phyloP scores from a whole-genome alignment of 768 basidiomycete genomes.

The Boletus sensibilis region DNA sequence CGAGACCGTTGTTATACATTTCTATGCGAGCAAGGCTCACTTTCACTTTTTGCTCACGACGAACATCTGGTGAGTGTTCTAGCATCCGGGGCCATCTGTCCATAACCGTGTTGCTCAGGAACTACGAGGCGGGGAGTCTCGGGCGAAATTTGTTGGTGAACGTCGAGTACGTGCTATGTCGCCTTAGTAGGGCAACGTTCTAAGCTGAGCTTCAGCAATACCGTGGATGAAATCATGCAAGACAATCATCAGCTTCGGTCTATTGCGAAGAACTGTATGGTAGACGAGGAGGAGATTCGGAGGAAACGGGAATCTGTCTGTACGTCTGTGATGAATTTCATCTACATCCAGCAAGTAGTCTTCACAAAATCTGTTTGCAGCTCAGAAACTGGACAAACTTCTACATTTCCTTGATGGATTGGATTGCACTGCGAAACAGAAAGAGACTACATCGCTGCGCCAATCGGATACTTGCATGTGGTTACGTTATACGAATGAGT shows the following conservation, averaged over 20 bases:
- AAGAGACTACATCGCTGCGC: background rate
- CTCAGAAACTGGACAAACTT: background rate
- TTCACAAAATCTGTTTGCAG: background rate
- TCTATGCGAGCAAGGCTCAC: background rate
- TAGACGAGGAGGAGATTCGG: too few species aligned
- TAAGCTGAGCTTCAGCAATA: background rate
- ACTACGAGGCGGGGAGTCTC: background rate
- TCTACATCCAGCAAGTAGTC: too few species aligned
- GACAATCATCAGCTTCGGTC: too few species aligned
- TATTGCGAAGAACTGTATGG: too few species aligned
- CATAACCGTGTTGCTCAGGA: background rate
- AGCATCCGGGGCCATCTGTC: background rate
- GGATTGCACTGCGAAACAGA: background rate
- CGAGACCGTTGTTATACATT: background rate
- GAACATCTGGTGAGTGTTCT: background rate
- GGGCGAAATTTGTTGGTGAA: background rate
- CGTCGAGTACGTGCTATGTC: background rate
- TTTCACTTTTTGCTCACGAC: background rate
- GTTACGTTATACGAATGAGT: background rate
- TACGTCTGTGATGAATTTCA: too few species aligned
- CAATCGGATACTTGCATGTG: constrained; percentile 11
- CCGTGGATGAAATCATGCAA: background rate
- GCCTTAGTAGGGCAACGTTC: too few species aligned
- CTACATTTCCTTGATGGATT: background rate
- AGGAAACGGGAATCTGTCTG: too few species aligned